These are phyloP conservation scores for Leishmania mexicana DNA, from an alignment of 208 protist genomes.

Conservation along the genomic window DNA sequence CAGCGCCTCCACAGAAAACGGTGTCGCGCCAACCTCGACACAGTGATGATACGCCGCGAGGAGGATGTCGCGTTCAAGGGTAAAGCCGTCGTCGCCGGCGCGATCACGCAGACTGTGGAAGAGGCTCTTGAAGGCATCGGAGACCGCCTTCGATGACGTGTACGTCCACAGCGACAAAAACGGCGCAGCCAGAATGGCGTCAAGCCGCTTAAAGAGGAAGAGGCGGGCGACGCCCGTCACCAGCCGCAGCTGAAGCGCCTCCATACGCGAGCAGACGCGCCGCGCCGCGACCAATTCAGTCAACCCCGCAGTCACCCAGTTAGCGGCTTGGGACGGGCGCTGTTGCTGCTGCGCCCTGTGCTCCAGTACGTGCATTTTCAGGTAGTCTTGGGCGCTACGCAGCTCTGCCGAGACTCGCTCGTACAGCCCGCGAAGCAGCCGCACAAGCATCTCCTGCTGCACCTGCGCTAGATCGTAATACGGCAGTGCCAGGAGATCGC, in stretches of 20 bases:
- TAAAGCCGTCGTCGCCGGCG: slow-evolving; percentile 48
- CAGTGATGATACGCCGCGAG: slow-evolving; percentile 69
- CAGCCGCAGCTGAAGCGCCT: slow-evolving; percentile 72
- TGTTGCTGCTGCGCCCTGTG: slow-evolving; percentile 21
- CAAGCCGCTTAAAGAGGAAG: slow-evolving; percentile 64
- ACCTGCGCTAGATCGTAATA: slow-evolving; percentile 52
- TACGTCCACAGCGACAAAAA: slow-evolving; percentile 73
- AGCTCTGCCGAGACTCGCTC: slow-evolving; percentile 33
- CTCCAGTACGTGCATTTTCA: slow-evolving; percentile 42
- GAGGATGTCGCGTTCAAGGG: slow-evolving; percentile 74
- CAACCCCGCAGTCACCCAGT: slow-evolving; percentile 16
- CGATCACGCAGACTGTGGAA: slow-evolving; percentile 83
- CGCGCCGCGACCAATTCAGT: slow-evolving; percentile 40
- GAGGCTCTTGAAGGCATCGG: slow-evolving; percentile 77
- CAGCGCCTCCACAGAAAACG: slow-evolving; percentile 63
- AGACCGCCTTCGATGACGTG: slow-evolving; percentile 66
- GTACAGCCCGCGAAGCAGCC: slow-evolving; percentile 47
- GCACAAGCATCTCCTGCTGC: slow-evolving; percentile 68
- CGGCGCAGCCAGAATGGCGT: slow-evolving; percentile 43
- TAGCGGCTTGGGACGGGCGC: not conserved
- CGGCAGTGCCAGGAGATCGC: slow-evolving; percentile 63
- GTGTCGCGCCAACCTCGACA: slow-evolving; percentile 59
- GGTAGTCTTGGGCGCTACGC: slow-evolving; percentile 36
- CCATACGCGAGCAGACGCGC: slow-evolving; percentile 36
- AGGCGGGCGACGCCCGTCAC: slow-evolving; percentile 58